A percentile compares a stretch with the other conserved stretches of the same genome.
phyloP scores from a whole-genome alignment of 2,329 filamentous ascomycete genomes.

The Trichoderma breve region DNA sequence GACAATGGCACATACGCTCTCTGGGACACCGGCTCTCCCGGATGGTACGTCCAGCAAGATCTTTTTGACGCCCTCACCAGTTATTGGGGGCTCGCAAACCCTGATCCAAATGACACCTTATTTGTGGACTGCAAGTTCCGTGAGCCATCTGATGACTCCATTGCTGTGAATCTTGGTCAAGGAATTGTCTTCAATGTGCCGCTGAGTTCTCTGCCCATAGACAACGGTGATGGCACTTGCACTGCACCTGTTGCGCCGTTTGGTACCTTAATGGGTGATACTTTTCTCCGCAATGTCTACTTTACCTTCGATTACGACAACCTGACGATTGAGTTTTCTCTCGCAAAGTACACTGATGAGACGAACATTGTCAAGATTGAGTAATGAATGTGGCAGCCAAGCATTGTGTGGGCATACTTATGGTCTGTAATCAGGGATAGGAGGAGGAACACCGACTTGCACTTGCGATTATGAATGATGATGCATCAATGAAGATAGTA shows the following conservation, averaged over 20 bases:
- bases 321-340: slow-evolving; percentile 19
- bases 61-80: slow-evolving; percentile 12
- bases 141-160: not conserved
- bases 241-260: slow-evolving; percentile 1
- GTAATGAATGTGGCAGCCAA: not conserved
- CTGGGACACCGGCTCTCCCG: slow-evolving; percentile 19
- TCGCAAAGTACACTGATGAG: slow-evolving; percentile 18
- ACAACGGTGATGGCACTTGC: slow-evolving; percentile 14
- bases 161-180: slow-evolving; percentile 7
- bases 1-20: slow-evolving; percentile 12
- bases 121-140: slow-evolving; percentile 21
- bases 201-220: slow-evolving; percentile 4
- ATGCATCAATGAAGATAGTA: not conserved
- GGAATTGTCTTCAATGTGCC: slow-evolving; percentile 15
- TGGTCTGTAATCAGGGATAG: too few relatives aligned
- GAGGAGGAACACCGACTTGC: too few relatives aligned
- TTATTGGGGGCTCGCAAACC: slow-evolving; percentile 19
- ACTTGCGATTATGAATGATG: not conserved
- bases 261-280: slow-evolving; percentile 6
- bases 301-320: slow-evolving; percentile 22
- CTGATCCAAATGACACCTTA: not conserved
- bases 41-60: slow-evolving; percentile 16
- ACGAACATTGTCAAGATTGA: slow-evolving; percentile 20
- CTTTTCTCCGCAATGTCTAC: slow-evolving; percentile 18
- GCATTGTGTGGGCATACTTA: too few relatives aligned